Evolutionary conservation across 2,329 filamentous ascomycete species (phyloP).

Genomic region (Sclerotinia spermophila): DNA sequence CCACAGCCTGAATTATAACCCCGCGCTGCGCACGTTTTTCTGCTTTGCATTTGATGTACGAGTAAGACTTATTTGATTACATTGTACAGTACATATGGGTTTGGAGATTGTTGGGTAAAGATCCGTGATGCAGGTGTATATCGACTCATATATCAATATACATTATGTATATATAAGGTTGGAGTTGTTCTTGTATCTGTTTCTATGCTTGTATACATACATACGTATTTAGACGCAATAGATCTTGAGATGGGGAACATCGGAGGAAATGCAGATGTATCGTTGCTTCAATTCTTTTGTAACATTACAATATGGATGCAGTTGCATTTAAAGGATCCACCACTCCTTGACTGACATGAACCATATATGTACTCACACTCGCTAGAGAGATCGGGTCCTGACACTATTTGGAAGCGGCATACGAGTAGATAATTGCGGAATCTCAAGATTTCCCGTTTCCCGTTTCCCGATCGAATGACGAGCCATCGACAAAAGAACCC

Average conservation of each 20-base stretch:
- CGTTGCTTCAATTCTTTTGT: background rate
- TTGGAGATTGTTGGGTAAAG: background rate
- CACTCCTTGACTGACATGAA: background rate
- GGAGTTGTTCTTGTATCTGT: background rate
- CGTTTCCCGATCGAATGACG: background rate
- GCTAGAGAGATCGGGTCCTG: background rate
- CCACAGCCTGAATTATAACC: background rate
- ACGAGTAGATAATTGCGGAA: background rate
- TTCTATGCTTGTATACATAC: background rate
- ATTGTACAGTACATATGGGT: background rate
- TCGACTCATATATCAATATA: background rate
- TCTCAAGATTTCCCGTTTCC: background rate
- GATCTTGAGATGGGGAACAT: too few relatives aligned
- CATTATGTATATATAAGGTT: too few relatives aligned
- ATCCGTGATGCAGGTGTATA: background rate
- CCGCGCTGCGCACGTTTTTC: background rate
- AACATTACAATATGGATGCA: background rate
- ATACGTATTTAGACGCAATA: too few relatives aligned
- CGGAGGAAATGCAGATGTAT: background rate
- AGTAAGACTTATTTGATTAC: too few relatives aligned
- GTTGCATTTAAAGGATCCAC: background rate
- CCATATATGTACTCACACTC: background rate
- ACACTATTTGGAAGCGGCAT: background rate
- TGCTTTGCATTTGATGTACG: background rate
- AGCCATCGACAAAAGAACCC: background rate